Evolutionary conservation across 257 asterid genomes (phyloP).

Genomic region (Primulina tabacum): DNA sequence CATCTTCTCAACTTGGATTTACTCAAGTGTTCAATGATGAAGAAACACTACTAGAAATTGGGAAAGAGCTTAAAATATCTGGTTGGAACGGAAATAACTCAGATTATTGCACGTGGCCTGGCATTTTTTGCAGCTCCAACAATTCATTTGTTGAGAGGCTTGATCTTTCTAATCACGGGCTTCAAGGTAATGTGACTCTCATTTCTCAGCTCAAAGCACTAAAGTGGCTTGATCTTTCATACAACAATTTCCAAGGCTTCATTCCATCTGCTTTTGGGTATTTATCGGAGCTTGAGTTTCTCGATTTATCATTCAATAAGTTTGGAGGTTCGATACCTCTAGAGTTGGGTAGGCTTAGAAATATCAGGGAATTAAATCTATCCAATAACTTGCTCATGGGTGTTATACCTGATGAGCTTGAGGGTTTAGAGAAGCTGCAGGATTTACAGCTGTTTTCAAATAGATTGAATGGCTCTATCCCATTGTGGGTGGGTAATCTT

Average conservation of each 20-base stretch:
- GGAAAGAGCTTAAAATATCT: slow-evolving; percentile 51
- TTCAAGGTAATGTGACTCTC: slow-evolving; percentile 81
- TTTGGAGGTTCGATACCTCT: slow-evolving; percentile 63
- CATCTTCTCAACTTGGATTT: slow-evolving; percentile 40
- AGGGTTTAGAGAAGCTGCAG: slow-evolving; percentile 48
- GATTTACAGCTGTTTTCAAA: slow-evolving; percentile 69
- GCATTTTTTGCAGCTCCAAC: slow-evolving; percentile 71
- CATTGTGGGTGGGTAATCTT: slow-evolving; percentile 66
- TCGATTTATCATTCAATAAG: slow-evolving; percentile 81
- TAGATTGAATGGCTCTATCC: slow-evolving; percentile 76
- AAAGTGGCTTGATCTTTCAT: slow-evolving; percentile 80
- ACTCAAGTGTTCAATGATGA: slow-evolving; percentile 44
- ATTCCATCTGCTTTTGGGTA: slow-evolving; percentile 65
- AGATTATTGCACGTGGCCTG: slow-evolving; percentile 69
- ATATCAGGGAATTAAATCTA: slow-evolving; percentile 60
- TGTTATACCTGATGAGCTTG: slow-evolving; percentile 65
- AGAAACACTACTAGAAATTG: slow-evolving; percentile 50
- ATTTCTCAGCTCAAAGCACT: slow-evolving; percentile 70
- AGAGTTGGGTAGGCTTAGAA: slow-evolving; percentile 53
- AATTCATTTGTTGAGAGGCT: slow-evolving; percentile 64
- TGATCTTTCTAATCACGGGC: slow-evolving; percentile 59
- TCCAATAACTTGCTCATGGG: slow-evolving; percentile 62
- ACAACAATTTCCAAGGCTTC: slow-evolving; percentile 64
- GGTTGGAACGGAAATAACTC: slow-evolving; percentile 64
- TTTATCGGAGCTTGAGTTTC: slow-evolving; percentile 69